Conservation (phyloP, 2,329 filamentous ascomycete genomes). For the Neonectria sp. region DNA sequence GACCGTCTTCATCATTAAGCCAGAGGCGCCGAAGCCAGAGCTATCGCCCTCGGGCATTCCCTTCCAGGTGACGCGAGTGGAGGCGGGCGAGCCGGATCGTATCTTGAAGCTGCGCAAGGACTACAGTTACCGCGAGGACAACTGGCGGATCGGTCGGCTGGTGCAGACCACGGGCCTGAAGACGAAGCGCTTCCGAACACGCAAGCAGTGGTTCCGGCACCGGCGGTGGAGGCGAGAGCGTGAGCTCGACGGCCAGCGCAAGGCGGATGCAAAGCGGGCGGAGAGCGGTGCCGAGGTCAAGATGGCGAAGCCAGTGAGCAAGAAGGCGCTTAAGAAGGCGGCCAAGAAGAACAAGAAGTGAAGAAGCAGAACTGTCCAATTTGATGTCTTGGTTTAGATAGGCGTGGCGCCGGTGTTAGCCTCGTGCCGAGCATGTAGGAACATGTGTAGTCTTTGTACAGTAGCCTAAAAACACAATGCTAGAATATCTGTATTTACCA, state of each 20-base stretch:
- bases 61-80: conserved; percentile 60
- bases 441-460: conserved; percentile 46
- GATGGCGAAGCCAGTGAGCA: conserved; percentile 52
- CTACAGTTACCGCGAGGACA: conserved; percentile 74
- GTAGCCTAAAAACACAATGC: conserved; percentile 34
- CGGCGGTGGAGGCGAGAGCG: conserved; percentile 60
- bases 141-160: conserved; percentile 71
- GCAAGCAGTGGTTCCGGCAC: conserved; percentile 65
- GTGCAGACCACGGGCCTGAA: conserved; percentile 66
- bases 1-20: conserved; percentile 67
- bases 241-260: conserved; percentile 59
- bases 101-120: conserved; percentile 66
- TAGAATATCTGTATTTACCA: conserved; percentile 28
- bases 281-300: conserved; percentile 51
- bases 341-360: conserved; percentile 58
- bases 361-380: conserved; percentile 21
- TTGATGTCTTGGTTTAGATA: conserved; percentile 10
- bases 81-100: conserved; percentile 60
- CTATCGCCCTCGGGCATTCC: conserved; percentile 67
- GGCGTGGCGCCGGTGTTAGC: background rate
- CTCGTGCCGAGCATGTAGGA: conserved; percentile 41
- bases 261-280: conserved; percentile 53
- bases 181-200: conserved; percentile 65
- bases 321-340: conserved; percentile 56
- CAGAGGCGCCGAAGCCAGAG: conserved; percentile 54